Evolutionary conservation across 2,329 filamentous ascomycete genomes (phyloP).

Genomic region (Diaporthe amygdali): DNA sequence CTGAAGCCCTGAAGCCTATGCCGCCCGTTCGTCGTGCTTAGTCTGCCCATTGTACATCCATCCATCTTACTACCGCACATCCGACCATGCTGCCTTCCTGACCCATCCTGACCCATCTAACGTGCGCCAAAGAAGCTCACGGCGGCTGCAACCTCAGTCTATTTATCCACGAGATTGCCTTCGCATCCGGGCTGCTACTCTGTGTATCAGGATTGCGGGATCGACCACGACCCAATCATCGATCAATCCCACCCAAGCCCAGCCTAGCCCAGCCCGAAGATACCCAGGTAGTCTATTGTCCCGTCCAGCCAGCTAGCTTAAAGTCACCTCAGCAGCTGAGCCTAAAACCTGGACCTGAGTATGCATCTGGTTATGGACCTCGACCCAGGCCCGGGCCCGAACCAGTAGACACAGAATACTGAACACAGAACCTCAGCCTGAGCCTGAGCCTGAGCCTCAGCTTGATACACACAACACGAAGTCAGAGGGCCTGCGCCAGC

Average conservation of each 20-base stretch:
- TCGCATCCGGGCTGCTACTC: constrained; percentile 8
- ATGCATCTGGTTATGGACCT: not conserved
- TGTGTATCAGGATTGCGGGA: constrained; percentile 14
- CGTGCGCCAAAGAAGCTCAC: not conserved
- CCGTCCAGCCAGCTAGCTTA: not conserved
- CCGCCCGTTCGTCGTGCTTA: not conserved
- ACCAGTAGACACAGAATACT: too few species aligned
- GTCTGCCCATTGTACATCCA: not conserved
- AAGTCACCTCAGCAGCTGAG: not conserved
- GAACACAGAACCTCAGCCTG: too few species aligned
- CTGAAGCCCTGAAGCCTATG: not conserved
- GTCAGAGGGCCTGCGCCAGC: not conserved
- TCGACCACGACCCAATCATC: constrained; percentile 13
- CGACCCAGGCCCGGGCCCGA: not conserved
- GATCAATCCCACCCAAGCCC: not conserved
- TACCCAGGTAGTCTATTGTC: not conserved
- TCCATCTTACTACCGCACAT: too few species aligned
- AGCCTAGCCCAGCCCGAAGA: not conserved
- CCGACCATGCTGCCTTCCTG: not conserved
- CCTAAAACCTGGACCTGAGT: not conserved
- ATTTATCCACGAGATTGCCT: constrained; percentile 10
- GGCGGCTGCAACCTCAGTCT: constrained; percentile 12
- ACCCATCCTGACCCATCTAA: not conserved
- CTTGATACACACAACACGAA: not conserved
- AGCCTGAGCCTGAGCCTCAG: too few species aligned